Evolutionary conservation across 257 asterid species (phyloP), one percentile per base, ranked within the genome.

Genomic region (Ehretia macrophylla): DNA sequence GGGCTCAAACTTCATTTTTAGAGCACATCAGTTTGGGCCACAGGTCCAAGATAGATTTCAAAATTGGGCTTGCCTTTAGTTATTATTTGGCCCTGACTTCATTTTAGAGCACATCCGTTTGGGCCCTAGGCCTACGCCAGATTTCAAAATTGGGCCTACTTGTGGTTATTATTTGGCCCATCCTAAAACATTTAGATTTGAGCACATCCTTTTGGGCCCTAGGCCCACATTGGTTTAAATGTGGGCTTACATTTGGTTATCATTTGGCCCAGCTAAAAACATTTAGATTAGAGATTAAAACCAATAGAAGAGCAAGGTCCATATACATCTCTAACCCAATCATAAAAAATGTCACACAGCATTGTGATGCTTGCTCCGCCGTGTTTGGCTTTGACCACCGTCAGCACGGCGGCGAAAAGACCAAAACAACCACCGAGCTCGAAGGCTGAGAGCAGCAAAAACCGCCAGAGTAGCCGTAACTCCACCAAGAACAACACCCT

Each of bases 401-500:
- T 20, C 32, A 4, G 3, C 13, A 8, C 64, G 8, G 48, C 60
- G 23, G 38, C 14, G 11, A 54, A 11, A 37, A 67, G 37, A 22
- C 39, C 61, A 14, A 21, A 8, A 10, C 47, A 42, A 42, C 47
- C 4, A 42, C 47, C 47, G 45, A n/a, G 11, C 22, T 8, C 13
- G 6, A 17, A 32, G 17, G 16, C 21, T 16, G 54, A 5, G 54
- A 42, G 54, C 23, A 17, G 21, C 14, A 49, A 49, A 17, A 27
- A 4, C 47, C 47, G 16, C 47, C 47, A 10, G 47, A 42, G 47
- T 42, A 42, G 42, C 8, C 13, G 17, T 22, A 12, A 57, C 19
- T 22, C 53, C 17, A 23, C 59, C 53, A 12, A 32, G 13, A 35
- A 32, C 8, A 63, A 52, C 49, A 22, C 37, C 62, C 39, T 52